Evolutionary conservation across 257 asterid species (phyloP), one percentile per base, ranked within the genome.

Genomic region (Solanum arcanum): DNA sequence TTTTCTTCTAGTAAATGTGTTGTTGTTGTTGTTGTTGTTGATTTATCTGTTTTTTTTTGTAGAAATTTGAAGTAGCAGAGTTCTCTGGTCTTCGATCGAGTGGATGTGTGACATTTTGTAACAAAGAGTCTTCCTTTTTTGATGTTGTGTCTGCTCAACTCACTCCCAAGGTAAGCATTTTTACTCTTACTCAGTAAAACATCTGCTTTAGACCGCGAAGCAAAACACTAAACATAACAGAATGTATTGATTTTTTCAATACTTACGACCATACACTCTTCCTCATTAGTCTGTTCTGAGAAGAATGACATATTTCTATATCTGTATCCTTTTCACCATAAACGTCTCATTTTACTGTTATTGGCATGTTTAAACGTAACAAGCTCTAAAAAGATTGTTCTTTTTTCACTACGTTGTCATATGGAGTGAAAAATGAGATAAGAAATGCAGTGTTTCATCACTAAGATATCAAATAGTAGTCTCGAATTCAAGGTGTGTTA

Each of bases 81-180:
- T 95, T 93, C 91, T 92, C 94, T 20, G 98, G 99, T 59, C 96
- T 95, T 31, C 90, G 93, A 88, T 93, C 96, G 29, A 90, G 88
- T 84, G 93, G 95, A 74, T 91, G 94, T 27, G 93, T 91, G 86
- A 90, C 95, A 78, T 91, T 92, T 60, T 92, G 92, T 86, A 89
- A 88, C 14, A 90, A 76, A 76, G 95, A 92, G 64, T 83, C 93
- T 87, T 94, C 96, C 59, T 94, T 96, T 88, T 95, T 90, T 86
- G 94, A 94, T 89, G 91, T 81, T 8, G 95, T 94, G 83, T 91
- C 95, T 89, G 88, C 96, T n/a, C 99, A 95, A 87, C 94, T 96
- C 88, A 90, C 94, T 89, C 88, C 94, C 72, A 90, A 90, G 96
- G 98, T 94, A 86, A 49, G 16, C 12, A 20, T 16, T 1, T 66